A percentile compares a stretch with the other conserved stretches of the same genome.
Conservation (phyloP, 2,329 filamentous ascomycete genomes). For the Colletotrichum sp. region DNA sequence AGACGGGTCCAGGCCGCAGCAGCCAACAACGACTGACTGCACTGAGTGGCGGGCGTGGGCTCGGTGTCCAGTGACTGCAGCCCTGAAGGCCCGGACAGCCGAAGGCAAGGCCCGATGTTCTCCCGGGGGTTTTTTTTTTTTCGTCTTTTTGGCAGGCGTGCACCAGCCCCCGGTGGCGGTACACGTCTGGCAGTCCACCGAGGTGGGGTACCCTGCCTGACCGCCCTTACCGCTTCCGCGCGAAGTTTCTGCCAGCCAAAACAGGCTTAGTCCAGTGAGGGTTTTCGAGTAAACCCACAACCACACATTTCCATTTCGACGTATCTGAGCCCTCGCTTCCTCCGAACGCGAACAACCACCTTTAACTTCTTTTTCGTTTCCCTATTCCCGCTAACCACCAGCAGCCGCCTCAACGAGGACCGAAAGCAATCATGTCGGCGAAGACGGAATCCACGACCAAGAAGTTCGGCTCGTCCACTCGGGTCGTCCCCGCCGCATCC, state of each 20-base stretch:
- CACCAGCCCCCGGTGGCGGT: background rate
- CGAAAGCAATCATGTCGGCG: conserved; percentile 67
- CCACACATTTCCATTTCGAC: background rate
- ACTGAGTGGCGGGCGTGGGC: background rate
- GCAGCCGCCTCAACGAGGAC: conserved; percentile 22
- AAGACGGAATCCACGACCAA: conserved; percentile 78
- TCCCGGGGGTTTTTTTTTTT: background rate
- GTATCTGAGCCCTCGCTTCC: conserved; percentile 6
- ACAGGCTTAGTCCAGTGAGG: background rate
- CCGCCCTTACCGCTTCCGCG: background rate
- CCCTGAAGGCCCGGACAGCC: background rate
- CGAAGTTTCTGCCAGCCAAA: background rate
- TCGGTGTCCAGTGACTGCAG: background rate
- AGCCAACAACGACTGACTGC: background rate
- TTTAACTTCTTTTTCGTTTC: conserved; percentile 24
- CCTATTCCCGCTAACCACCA: conserved; percentile 21
- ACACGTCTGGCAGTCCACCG: background rate
- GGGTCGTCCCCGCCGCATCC: conserved; percentile 83
- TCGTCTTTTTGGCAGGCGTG: background rate
- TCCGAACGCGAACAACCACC: conserved; percentile 16
- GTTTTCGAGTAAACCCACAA: background rate
- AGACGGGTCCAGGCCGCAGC: background rate
- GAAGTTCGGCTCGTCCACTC: conserved; percentile 97
- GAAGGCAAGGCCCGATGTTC: background rate
- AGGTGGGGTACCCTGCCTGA: background rate